phyloP scores from a whole-genome alignment of 164 flowering plant species.

The Hamamelis virginiana region DNA sequence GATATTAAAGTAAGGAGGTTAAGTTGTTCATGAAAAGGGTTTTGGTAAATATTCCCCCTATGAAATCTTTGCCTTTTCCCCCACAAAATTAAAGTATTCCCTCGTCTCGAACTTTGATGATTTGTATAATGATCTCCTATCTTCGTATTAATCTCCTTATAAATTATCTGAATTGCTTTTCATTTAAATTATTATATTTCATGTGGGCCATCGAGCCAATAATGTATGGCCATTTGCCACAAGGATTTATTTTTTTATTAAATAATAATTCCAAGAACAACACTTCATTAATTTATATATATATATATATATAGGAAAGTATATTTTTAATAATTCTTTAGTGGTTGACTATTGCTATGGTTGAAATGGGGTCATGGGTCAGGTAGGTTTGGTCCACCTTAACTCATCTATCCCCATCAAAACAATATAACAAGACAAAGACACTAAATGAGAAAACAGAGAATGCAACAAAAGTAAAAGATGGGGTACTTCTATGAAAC shows the following conservation, averaged over 20 bases:
- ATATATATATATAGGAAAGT: not conserved
- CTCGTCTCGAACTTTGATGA: too few relatives aligned
- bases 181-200: too few relatives aligned
- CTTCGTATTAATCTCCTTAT: too few relatives aligned
- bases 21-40: too few relatives aligned
- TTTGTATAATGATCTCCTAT: too few relatives aligned
- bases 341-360: conserved; percentile 41
- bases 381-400: conserved; percentile 36
- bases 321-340: conserved; percentile 16
- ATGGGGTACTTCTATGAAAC: conserved; percentile 3
- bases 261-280: not conserved
- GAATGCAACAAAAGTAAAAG: conserved; percentile 3
- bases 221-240: conserved; percentile 1
- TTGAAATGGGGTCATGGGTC: conserved; percentile 21
- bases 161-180: too few relatives aligned
- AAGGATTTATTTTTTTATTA: too few relatives aligned
- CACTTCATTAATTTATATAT: conserved; percentile 5
- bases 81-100: too few relatives aligned
- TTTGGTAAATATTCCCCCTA: too few relatives aligned
- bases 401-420: conserved; percentile 19
- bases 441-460: conserved; percentile 7
- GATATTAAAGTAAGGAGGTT: too few relatives aligned
- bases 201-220: not conserved
- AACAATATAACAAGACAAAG: conserved; percentile 18
- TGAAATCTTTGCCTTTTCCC: too few relatives aligned